A percentile compares a stretch with the other conserved stretches of the same genome.
These are phyloP conservation scores for Nothomitra cinnamomea DNA, from an alignment of 2,329 filamentous ascomycete species.

Conservation along the genomic window DNA sequence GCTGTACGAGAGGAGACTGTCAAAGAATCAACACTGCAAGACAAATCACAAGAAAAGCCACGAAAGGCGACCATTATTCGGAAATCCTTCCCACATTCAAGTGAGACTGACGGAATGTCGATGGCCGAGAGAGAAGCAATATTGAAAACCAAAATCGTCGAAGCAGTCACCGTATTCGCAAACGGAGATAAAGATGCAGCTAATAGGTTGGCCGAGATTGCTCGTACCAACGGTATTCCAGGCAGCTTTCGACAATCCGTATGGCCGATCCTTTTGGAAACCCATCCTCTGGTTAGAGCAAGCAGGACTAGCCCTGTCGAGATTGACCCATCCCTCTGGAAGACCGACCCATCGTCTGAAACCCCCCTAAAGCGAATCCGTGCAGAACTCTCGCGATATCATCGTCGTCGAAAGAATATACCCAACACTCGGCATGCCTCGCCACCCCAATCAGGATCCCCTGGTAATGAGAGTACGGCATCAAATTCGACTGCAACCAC, in stretches of 20 bases:
- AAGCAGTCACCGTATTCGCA: background rate
- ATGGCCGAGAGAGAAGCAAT: background rate
- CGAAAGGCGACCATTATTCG: background rate
- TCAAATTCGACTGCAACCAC: slow-evolving; percentile 7
- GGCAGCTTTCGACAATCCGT: background rate
- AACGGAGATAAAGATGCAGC: background rate
- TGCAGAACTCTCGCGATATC: slow-evolving; percentile 10
- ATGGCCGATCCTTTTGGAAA: slow-evolving; percentile 12
- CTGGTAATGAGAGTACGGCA: slow-evolving; percentile 6
- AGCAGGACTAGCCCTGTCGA: slow-evolving; percentile 6
- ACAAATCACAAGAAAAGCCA: background rate
- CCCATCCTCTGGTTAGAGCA: slow-evolving; percentile 8
- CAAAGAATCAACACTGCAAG: background rate
- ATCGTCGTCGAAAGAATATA: slow-evolving; percentile 10
- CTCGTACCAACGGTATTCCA: slow-evolving; percentile 3
- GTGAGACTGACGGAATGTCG: background rate
- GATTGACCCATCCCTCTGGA: slow-evolving; percentile 3
- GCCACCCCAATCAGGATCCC: slow-evolving; percentile 10
- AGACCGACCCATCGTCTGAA: slow-evolving; percentile 8
- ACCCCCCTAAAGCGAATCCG: slow-evolving; percentile 10
- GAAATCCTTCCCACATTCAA: background rate
- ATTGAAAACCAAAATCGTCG: background rate
- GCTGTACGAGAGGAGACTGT: background rate
- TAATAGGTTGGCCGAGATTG: slow-evolving; percentile 3
- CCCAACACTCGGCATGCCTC: slow-evolving; percentile 11